These are phyloP conservation scores for Yarrowia galli DNA, from an alignment of 1,139 yeast species.

Conservation along the genomic window DNA sequence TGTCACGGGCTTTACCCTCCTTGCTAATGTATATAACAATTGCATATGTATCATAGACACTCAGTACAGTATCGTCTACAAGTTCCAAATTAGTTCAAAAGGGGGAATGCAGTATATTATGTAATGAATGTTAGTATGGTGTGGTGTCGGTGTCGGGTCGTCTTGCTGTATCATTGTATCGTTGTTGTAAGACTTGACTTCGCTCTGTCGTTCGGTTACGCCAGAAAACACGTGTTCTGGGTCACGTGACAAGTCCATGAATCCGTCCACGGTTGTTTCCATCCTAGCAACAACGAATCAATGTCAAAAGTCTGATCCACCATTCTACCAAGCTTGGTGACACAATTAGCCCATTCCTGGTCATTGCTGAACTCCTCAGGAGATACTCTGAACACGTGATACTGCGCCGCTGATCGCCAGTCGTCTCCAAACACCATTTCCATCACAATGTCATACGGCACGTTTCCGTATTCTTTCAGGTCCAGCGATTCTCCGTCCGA, in stretches of 20 bases:
- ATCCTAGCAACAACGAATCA: constrained; percentile 14
- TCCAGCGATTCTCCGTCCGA: constrained; percentile 26
- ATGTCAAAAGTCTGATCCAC: constrained; percentile 14
- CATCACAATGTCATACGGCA: constrained; percentile 19
- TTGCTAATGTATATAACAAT: no score
- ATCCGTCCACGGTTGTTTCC: constrained; percentile 28
- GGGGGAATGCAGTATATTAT: background rate
- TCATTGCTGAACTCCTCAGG: constrained; percentile 22
- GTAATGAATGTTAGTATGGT: constrained; percentile 13
- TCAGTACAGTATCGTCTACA: no score
- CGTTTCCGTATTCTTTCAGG: constrained; percentile 8
- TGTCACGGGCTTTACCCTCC: no score
- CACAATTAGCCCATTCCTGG: constrained; percentile 29
- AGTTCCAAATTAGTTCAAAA: no score
- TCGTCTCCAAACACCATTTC: constrained; percentile 28
- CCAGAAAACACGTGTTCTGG: constrained; percentile 1
- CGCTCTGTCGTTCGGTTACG: no score
- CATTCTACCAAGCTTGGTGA: constrained; percentile 14
- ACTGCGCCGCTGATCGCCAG: constrained; percentile 4
- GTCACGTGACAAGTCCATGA: constrained; percentile 9
- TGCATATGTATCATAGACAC: no score
- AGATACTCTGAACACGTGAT: constrained; percentile 13
- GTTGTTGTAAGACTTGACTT: no score
- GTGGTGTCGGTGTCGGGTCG: no score
- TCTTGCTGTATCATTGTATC: no score